Evolutionary conservation across 2,329 filamentous ascomycete species (phyloP), one percentile per base, ranked within the genome.

Genomic region (Venturia oleaginea): DNA sequence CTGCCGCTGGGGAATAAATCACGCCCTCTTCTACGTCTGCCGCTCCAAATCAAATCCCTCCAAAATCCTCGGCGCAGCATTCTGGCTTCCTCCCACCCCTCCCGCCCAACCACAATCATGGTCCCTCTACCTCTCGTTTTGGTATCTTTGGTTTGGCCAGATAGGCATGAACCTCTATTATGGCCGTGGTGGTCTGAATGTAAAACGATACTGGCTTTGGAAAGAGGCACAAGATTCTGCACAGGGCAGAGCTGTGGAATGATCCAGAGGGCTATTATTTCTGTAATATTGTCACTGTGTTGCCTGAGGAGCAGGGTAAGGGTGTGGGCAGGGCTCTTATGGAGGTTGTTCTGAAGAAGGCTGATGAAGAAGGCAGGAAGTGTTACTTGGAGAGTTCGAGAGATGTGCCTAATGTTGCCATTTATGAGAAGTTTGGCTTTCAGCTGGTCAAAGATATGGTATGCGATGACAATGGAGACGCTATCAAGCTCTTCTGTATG

Each of bases 381-480:
- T 90, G 87, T 69, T 91, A 91, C 73, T 75, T 91, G 65, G 88
- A 91, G 74, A 89, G 86, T 38, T 87, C 84, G 66, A 83, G 86
- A 63, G 83, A 83, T 43, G 80, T 82, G 66, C 88, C 88, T 0
- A 91, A 91, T 69, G 81, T 88, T 71, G 78, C 81, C 38, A 90
- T 91, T 27, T 91, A 91, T 72, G 82, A 86, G 68, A 81, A 80
- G 65, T 83, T 90, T 79, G 88, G 87, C 5, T 91, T 91, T 72
- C 76, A 80, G 70, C 76, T 88, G 64, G 81, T 80, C 8, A 85
- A 81, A 71, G 83, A 87, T 70, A 86, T 91, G 79, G 78, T 84
- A 64, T 90, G 87, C 72, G 81, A 85, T 65, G 87, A 89, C 70
- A 79, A 81, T 2, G 84, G 83, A 3, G 82, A 82, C 22, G 75